Evolutionary conservation across 2,329 filamentous ascomycete genomes (phyloP).

Genomic region (Exophiala spinifera): DNA sequence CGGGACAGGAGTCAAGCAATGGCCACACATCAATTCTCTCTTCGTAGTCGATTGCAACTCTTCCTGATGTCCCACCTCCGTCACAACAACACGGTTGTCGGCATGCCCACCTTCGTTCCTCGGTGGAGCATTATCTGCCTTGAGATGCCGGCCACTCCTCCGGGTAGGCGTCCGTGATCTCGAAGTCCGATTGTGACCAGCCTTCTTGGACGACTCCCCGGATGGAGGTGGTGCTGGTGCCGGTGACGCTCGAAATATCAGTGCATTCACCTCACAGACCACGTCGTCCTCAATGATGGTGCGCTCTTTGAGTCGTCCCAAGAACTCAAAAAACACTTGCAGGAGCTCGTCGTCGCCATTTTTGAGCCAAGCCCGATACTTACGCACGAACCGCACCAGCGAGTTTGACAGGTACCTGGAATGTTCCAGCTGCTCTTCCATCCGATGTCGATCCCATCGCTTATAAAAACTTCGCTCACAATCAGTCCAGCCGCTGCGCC

Average conservation of each 20-base stretch:
- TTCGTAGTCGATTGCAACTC: neutral
- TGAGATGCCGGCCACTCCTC: neutral
- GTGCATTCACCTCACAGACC: conserved; percentile 19
- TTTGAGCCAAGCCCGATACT: conserved; percentile 23
- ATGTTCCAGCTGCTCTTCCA: conserved; percentile 27
- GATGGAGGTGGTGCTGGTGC: too few relatives aligned
- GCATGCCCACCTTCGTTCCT: neutral
- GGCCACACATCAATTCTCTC: conserved; percentile 7
- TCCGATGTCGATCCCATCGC: conserved; percentile 27
- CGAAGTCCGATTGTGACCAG: neutral
- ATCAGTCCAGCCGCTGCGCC: conserved; percentile 19
- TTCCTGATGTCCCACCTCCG: neutral
- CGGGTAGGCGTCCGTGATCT: neutral
- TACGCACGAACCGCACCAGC: conserved; percentile 29
- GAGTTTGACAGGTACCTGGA: conserved; percentile 26
- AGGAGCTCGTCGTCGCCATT: conserved; percentile 15
- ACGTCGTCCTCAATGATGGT: conserved; percentile 21
- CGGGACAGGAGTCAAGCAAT: conserved; percentile 15
- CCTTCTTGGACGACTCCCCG: conserved; percentile 1
- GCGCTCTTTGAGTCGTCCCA: conserved; percentile 19
- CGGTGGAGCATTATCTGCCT: neutral
- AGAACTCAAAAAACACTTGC: conserved; percentile 18
- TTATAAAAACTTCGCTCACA: conserved; percentile 21
- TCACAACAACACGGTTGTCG: too few relatives aligned
- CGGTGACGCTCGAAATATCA: conserved; percentile 11